These are phyloP conservation scores for Alternaria gaisen DNA, from an alignment of 2,329 filamentous ascomycete species.

Conservation along the genomic window DNA sequence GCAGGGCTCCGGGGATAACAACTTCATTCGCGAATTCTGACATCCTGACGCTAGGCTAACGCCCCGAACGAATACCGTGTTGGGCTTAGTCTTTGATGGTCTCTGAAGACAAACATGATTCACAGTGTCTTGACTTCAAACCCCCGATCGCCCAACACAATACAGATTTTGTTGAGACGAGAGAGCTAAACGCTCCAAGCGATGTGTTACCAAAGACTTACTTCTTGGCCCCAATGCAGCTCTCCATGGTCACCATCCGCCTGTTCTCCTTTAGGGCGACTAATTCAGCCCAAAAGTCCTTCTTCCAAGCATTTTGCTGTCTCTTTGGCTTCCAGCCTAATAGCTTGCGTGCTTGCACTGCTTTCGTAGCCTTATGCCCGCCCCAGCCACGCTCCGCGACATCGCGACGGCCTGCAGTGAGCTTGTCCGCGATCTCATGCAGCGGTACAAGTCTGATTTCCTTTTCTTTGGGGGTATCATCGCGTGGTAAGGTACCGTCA, in stretches of 20 bases:
- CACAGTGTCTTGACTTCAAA: neutral
- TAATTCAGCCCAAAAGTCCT: constrained; percentile 27
- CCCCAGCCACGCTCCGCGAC: constrained; percentile 25
- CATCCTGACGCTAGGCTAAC: neutral
- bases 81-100: neutral
- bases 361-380: constrained; percentile 25
- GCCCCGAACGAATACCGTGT: neutral
- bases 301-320: constrained; percentile 21
- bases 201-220: neutral
- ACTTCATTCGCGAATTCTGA: neutral
- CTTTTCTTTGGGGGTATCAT: constrained; percentile 22
- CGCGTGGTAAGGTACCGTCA: constrained; percentile 20
- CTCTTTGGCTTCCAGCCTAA: constrained; percentile 25
- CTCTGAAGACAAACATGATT: neutral
- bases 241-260: constrained; percentile 17
- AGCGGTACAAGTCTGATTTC: constrained; percentile 21
- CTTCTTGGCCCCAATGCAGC: constrained; percentile 19
- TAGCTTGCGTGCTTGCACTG: constrained; percentile 17
- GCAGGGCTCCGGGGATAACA: neutral
- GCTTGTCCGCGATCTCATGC: constrained; percentile 23
- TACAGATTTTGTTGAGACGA: neutral
- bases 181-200: neutral
- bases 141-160: neutral
- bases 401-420: constrained; percentile 20
- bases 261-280: constrained; percentile 21